These are phyloP conservation scores for Gamarada debralockiae DNA, from an alignment of 495 filamentous ascomycete genomes.

Conservation along the genomic window DNA sequence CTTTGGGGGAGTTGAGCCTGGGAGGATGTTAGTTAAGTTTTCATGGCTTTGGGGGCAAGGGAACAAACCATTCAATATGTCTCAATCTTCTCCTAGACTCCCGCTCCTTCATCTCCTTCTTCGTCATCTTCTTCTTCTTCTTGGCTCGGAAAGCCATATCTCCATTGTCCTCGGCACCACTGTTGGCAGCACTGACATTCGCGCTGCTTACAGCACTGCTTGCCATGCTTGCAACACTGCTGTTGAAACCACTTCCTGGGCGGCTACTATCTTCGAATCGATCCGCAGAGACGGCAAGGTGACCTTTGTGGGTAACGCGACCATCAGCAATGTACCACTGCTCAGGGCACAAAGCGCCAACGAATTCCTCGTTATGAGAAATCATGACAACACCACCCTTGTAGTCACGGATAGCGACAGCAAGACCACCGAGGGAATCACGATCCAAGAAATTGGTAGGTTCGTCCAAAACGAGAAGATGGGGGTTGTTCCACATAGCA, in stretches of 20 bases:
- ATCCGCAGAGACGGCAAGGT: slow-evolving; percentile 64
- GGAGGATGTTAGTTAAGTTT: slow-evolving; percentile 24
- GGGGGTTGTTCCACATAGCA: slow-evolving; percentile 98
- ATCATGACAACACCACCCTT: slow-evolving; percentile 98
- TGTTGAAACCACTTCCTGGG: slow-evolving; percentile 45
- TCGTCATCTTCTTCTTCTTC: slow-evolving; percentile 99
- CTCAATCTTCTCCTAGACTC: slow-evolving; percentile 84
- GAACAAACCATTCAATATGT: slow-evolving; percentile 91
- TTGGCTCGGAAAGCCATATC: slow-evolving; percentile 80
- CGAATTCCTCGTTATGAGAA: slow-evolving; percentile 98
- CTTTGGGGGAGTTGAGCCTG: slow-evolving; percentile 51
- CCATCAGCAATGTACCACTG: slow-evolving; percentile 93
- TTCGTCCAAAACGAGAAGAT: slow-evolving; percentile 95
- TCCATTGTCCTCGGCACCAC: slow-evolving; percentile 71
- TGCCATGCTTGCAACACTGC: slow-evolving; percentile 42
- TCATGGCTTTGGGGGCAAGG: slow-evolving; percentile 2
- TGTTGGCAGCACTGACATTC: slow-evolving; percentile 70
- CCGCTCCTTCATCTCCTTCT: slow-evolving; percentile 89
- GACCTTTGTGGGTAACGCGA: slow-evolving; percentile 77
- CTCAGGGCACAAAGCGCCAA: slow-evolving; percentile 88
- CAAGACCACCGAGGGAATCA: slow-evolving; percentile 91
- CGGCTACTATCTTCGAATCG: slow-evolving; percentile 80
- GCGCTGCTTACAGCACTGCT: slow-evolving; percentile 58
- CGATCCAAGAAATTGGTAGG: slow-evolving; percentile 99
- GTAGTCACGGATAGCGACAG: slow-evolving; percentile 95